A percentile compares a stretch with the other conserved stretches of the same genome.
Evolutionary conservation across 768 basidiomycete genomes (phyloP).

Genomic region (Galerina sulciceps): DNA sequence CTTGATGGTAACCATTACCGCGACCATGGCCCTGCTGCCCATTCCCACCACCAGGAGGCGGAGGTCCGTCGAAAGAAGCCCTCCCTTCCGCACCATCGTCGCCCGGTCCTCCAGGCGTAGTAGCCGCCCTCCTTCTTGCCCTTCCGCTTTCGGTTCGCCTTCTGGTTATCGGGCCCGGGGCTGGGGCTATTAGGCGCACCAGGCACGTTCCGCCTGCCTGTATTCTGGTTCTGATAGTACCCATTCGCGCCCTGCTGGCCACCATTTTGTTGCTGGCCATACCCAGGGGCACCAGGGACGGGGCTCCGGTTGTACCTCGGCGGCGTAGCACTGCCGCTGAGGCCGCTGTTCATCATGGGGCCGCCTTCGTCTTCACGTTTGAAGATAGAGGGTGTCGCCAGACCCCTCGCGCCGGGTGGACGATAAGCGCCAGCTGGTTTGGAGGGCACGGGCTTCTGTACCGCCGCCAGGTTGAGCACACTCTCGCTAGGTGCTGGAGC

Average conservation of each 20-base stretch:
- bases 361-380: conserved; percentile 93
- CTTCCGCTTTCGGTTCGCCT: conserved; percentile 65
- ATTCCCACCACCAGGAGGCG: neutral
- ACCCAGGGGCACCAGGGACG: conserved; percentile 51
- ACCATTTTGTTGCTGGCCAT: conserved; percentile 35
- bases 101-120: conserved; percentile 30
- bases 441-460: conserved; percentile 56
- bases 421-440: conserved; percentile 90
- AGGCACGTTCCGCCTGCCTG: conserved; percentile 69
- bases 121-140: conserved; percentile 39
- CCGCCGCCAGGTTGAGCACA: conserved; percentile 51
- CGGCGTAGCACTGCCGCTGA: conserved; percentile 64
- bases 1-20: neutral
- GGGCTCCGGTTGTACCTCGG: conserved; percentile 66
- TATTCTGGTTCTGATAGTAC: conserved; percentile 34
- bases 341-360: conserved; percentile 44
- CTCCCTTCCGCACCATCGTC: conserved; percentile 46
- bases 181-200: conserved; percentile 65
- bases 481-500: conserved; percentile 70
- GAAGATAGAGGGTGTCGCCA: conserved; percentile 86
- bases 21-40: conserved; percentile 21
- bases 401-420: conserved; percentile 91
- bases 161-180: conserved; percentile 47
- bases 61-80: conserved; percentile 14
- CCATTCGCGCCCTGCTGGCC: conserved; percentile 41